Conservation (phyloP, 768 basidiomycete species). For the Gymnopilus junonius region DNA sequence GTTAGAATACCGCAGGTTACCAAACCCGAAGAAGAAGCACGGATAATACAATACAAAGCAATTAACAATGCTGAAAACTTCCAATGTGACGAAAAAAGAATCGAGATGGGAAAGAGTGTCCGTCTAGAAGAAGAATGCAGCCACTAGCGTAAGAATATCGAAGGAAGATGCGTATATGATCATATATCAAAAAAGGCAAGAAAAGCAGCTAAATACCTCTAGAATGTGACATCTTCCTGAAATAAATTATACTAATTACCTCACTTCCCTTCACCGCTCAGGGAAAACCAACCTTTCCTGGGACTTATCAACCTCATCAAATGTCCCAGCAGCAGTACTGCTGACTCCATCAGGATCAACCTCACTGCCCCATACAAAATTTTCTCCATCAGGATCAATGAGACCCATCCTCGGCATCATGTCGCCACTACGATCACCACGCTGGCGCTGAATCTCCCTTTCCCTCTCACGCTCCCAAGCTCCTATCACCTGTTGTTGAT, state of each 20-base stretch:
- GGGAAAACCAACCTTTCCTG: slow-evolving; percentile 46
- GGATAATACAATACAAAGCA: background rate
- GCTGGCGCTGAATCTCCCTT: slow-evolving; percentile 10
- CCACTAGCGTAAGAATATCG: background rate
- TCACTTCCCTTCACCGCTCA: slow-evolving; percentile 38
- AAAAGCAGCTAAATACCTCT: background rate
- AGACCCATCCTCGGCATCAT: slow-evolving; percentile 24
- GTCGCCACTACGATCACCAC: background rate
- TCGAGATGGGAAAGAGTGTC: background rate
- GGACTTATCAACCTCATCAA: slow-evolving; percentile 43
- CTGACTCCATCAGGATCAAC: slow-evolving; percentile 6
- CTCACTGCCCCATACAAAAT: slow-evolving; percentile 18
- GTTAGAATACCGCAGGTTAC: background rate
- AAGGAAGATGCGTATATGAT: background rate
- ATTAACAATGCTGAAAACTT: background rate
- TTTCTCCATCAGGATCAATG: slow-evolving; percentile 50
- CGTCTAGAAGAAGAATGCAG: background rate
- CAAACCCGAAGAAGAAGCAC: background rate
- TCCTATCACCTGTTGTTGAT: slow-evolving; percentile 26
- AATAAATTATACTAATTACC: background rate
- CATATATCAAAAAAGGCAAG: background rate
- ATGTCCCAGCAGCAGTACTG: slow-evolving; percentile 3
- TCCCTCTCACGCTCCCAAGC: slow-evolving; percentile 24
- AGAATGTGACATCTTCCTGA: background rate
- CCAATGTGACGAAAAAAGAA: background rate